These are phyloP conservation scores for Lipomyces japonicus DNA, from an alignment of 805 yeast genomes.

Conservation along the genomic window DNA sequence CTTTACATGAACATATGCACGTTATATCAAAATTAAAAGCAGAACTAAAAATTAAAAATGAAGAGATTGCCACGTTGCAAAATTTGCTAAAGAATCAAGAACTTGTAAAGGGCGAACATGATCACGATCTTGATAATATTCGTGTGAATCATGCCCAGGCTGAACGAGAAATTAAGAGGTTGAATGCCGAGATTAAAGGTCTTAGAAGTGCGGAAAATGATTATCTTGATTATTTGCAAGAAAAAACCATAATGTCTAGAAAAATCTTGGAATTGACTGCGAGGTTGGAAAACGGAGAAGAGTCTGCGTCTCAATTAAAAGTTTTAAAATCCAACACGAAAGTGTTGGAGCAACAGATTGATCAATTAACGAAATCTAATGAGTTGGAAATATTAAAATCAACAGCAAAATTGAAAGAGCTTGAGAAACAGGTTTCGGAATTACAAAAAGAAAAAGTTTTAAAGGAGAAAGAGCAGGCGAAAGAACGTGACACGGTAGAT, in stretches of 20 bases:
- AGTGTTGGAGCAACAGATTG: slow-evolving; percentile 8
- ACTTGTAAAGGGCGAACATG: no score
- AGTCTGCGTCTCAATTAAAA: slow-evolving; percentile 8
- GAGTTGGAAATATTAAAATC: background rate
- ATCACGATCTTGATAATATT: background rate
- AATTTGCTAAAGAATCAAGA: no score
- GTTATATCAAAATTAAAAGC: background rate
- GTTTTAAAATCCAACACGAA: slow-evolving; percentile 10
- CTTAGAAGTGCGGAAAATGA: slow-evolving; percentile 1
- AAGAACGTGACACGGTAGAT: slow-evolving; percentile 2
- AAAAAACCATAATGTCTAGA: background rate
- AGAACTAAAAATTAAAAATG: background rate
- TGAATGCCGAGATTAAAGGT: slow-evolving; percentile 1
- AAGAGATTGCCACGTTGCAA: background rate
- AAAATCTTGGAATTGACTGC: slow-evolving; percentile 2
- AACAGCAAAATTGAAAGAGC: background rate
- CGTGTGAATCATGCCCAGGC: background rate
- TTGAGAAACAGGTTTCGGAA: slow-evolving; percentile 5
- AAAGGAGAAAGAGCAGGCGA: slow-evolving; percentile 1
- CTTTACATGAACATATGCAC: background rate
- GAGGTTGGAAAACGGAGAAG: slow-evolving; percentile 4
- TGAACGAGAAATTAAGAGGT: background rate
- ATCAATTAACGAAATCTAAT: background rate
- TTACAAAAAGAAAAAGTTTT: no score
- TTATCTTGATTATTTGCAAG: background rate